Evolutionary conservation across 176 grass and related monocot species (phyloP).

Genomic region (Neostapfia colusana): DNA sequence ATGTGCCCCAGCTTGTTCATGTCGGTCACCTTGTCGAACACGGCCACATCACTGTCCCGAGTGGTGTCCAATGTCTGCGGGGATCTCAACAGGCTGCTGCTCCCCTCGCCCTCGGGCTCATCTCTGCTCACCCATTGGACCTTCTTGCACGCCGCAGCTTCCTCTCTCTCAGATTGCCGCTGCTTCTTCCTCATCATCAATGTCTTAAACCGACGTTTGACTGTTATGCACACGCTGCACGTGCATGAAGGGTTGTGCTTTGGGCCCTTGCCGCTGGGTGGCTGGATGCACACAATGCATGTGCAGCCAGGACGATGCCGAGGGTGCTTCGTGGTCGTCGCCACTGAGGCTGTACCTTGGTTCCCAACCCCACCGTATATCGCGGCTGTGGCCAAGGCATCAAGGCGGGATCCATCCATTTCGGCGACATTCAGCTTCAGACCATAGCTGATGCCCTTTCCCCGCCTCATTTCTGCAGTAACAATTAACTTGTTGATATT

Average conservation of each 20-base stretch:
- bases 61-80: conserved; percentile 49
- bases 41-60: conserved; percentile 49
- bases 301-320: conserved; percentile 90
- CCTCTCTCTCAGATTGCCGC: conserved; percentile 79
- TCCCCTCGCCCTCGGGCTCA: conserved; percentile 65
- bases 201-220: conserved; percentile 90
- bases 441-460: conserved; percentile 51
- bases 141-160: conserved; percentile 84
- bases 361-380: conserved; percentile 57
- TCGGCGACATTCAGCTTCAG: conserved; percentile 61
- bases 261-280: too few relatives aligned
- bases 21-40: conserved; percentile 50
- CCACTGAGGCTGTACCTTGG: conserved; percentile 59
- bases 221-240: conserved; percentile 92
- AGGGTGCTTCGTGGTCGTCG: conserved; percentile 86
- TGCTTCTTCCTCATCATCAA: conserved; percentile 99
- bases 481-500: background rate
- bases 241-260: conserved; percentile 91
- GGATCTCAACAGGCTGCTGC: conserved; percentile 62
- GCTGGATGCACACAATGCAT: conserved; percentile 98
- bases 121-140: conserved; percentile 65
- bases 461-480: conserved; percentile 67
- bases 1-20: conserved; percentile 64
- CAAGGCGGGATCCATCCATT: conserved; percentile 65
- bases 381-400: conserved; percentile 59